Evolutionary conservation across 371 early-diverging fungal species (phyloP).

Genomic region (Apophysomyces ossiformis): DNA sequence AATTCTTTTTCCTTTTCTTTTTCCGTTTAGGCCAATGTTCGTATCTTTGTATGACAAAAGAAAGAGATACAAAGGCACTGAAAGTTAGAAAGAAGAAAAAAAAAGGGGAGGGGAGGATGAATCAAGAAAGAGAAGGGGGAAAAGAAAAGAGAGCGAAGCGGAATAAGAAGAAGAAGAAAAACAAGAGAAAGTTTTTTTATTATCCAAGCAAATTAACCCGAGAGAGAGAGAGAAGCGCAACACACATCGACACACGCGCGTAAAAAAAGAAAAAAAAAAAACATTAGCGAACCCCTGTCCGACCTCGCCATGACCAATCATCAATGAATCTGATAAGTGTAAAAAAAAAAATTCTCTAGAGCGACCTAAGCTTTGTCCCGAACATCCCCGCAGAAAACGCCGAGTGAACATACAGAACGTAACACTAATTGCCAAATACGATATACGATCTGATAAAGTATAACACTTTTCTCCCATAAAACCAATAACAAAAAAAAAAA

Average conservation of each 20-base stretch:
- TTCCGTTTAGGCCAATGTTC: too few species aligned
- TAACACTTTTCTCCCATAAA: too few species aligned
- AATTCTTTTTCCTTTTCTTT: too few species aligned
- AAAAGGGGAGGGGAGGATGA: background rate
- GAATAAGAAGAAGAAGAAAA: conserved; percentile 15
- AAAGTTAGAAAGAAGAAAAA: background rate
- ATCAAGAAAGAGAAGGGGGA: conserved; percentile 1
- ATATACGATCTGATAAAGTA: conserved; percentile 2
- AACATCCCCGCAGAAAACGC: conserved; percentile 2
- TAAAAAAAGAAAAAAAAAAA: conserved; percentile 1
- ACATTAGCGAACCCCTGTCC: conserved; percentile 11
- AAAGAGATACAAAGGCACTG: too few species aligned
- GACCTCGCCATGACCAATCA: conserved; percentile 6
- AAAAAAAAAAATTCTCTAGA: background rate
- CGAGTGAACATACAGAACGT: background rate
- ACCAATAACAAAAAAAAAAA: background rate
- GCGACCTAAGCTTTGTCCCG: background rate
- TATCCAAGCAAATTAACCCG: background rate
- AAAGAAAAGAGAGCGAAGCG: background rate
- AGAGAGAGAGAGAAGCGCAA: too few species aligned
- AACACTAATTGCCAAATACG: conserved; percentile 1
- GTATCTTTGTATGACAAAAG: too few species aligned
- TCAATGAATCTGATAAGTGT: conserved; percentile 7
- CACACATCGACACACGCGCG: background rate
- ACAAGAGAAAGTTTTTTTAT: conserved; percentile 3